These are phyloP conservation scores for Haematococcus lacustris DNA, from an alignment of 139 green algal species.

Conservation along the genomic window DNA sequence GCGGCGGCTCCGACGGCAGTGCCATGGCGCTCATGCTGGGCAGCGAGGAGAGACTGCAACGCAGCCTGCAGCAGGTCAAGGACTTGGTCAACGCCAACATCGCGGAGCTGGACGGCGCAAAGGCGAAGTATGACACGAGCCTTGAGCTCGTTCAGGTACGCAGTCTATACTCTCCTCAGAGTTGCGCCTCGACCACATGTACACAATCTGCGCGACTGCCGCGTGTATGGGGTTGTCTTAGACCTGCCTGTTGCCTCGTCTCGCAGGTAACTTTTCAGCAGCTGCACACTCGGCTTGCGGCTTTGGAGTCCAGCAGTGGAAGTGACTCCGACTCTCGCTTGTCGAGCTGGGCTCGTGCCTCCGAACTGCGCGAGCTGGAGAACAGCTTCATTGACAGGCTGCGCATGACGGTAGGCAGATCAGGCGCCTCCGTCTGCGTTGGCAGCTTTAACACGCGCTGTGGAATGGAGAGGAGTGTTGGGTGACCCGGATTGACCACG, in stretches of 20 bases:
- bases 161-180: no score
- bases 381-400: slow-evolving; percentile 13
- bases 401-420: no score
- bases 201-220: no score
- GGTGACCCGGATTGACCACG: no score
- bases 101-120: background rate
- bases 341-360: background rate
- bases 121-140: slow-evolving; percentile 6
- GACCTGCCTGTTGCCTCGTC: no score
- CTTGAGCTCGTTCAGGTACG: slow-evolving; percentile 5
- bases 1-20: background rate
- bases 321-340: background rate
- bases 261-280: slow-evolving; percentile 8
- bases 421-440: no score
- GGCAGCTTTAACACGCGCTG: no score
- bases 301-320: background rate
- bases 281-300: slow-evolving; percentile 2
- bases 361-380: slow-evolving; percentile 15
- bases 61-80: background rate
- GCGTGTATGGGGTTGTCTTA: no score
- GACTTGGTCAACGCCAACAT: slow-evolving; percentile 1
- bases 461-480: no score
- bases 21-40: no score
- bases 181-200: no score
- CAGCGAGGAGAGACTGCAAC: background rate